Conservation (phyloP, 1,284 basidiomycete species). For the Flammula alnicola region DNA sequence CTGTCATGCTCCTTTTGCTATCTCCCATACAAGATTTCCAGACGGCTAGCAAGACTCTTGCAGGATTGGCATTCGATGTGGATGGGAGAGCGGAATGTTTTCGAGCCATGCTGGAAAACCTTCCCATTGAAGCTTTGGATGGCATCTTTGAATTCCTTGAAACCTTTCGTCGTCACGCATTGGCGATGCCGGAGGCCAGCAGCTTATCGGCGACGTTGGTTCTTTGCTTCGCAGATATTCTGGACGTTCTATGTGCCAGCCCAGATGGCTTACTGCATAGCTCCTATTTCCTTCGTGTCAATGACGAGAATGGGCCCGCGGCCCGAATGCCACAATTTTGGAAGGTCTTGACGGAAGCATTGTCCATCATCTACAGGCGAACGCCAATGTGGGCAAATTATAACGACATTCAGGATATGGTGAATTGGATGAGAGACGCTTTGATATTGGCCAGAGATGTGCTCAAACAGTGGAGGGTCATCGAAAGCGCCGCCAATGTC, state of each 20-base stretch:
- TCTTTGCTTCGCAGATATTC: slow-evolving; percentile 87
- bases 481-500: slow-evolving; percentile 69
- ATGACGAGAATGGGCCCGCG: slow-evolving; percentile 48
- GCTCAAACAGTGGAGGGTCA: slow-evolving; percentile 76
- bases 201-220: slow-evolving; percentile 86
- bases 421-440: slow-evolving; percentile 96
- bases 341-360: slow-evolving; percentile 79
- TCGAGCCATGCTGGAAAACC: slow-evolving; percentile 70
- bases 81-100: slow-evolving; percentile 88
- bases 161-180: slow-evolving; percentile 67
- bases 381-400: slow-evolving; percentile 83
- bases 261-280: slow-evolving; percentile 73
- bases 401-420: slow-evolving; percentile 85
- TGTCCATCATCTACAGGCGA: slow-evolving; percentile 82
- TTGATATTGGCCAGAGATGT: slow-evolving; percentile 89
- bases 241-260: slow-evolving; percentile 82
- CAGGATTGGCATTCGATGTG: slow-evolving; percentile 83
- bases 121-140: slow-evolving; percentile 66
- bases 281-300: slow-evolving; percentile 54
- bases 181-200: slow-evolving; percentile 80
- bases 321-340: slow-evolving; percentile 75
- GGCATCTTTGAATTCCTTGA: slow-evolving; percentile 74
- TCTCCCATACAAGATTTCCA: slow-evolving; percentile 82
- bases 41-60: slow-evolving; percentile 71
- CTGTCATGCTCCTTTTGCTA: slow-evolving; percentile 72